Base-by-base conservation (phyloP, 352 stramenopile species). In the Phytophthora brassicae region DNA sequence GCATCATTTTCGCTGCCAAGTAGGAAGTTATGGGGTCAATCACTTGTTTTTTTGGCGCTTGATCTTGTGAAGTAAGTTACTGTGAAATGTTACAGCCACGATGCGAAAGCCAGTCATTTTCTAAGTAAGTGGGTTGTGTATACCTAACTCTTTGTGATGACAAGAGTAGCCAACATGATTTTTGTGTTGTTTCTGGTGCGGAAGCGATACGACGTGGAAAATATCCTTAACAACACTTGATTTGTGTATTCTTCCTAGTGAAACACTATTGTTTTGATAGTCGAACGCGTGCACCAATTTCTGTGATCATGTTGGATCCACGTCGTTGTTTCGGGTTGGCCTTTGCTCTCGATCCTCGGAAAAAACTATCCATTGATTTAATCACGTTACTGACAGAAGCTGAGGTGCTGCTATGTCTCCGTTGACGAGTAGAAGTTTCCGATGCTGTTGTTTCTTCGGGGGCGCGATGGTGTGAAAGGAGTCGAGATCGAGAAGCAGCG, bases 301-400 rank as follows among this genome's bases (percentile, higher is more conserved):
- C 74, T 0, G 75, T 84, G 16, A 74, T 66, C 39, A 84, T 53
- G 14, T 81, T 61, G 3, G 76, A 89, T 0, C 59, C 66, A 33
- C 78, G 70, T 8, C 73, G 78, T 22, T 73, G 66, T 0, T 75
- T 20, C 19, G 66, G 65, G 12, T 68, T 71, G 8, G 26, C 46
- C 6, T 82, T 73, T 28, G 79, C 71, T 13, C 60, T 49, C 6
- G 57, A 62, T 0, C 65, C 24, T 43, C 78, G 70, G 63, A 90
- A 84, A 31, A 89, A 69, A 26, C 56, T 81, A 2, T 66, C 69
- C 46, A 88, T 70, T 12, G 78, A 88, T 55, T 78, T 86, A 49
- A 91, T 57, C 22, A 89, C 74, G 46, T 75, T 88, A n/a, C 76
- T 60, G 23, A 89, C 68, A 2, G 80, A n/a, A n/a, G n/a, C n/a